Conservation (phyloP, 2,329 filamentous ascomycete species). For the Nemania diffusa region DNA sequence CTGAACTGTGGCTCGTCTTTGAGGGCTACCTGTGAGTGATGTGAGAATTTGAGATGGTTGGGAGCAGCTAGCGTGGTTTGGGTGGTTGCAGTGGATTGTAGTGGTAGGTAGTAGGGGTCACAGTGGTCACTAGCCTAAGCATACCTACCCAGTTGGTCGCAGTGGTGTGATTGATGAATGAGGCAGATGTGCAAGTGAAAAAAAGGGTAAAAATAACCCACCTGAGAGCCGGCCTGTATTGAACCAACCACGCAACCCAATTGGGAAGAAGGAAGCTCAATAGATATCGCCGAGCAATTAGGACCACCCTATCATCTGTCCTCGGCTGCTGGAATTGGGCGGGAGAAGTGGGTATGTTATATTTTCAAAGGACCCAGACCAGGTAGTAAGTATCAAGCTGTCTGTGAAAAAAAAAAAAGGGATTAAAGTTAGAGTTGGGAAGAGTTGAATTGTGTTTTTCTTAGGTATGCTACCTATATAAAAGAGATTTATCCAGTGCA, state of each 20-base stretch:
- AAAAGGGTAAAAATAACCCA: neutral
- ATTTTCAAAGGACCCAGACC: neutral
- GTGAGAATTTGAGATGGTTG: constrained; percentile 15
- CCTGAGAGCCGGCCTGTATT: constrained; percentile 3
- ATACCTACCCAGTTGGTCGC: too few relatives aligned
- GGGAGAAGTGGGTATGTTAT: neutral
- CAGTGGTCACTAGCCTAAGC: neutral
- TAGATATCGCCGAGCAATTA: constrained; percentile 6
- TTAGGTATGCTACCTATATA: neutral
- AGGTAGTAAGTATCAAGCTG: neutral
- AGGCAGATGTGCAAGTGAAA: constrained; percentile 15
- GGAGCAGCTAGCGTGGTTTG: constrained; percentile 8
- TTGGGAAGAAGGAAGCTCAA: constrained; percentile 19
- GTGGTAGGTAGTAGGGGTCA: neutral
- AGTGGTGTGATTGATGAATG: constrained; percentile 19
- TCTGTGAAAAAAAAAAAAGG: neutral
- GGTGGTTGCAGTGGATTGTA: neutral
- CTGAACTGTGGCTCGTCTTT: neutral
- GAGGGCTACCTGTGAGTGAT: neutral
- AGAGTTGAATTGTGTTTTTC: neutral
- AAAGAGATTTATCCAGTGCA: neutral
- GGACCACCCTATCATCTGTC: constrained; percentile 8
- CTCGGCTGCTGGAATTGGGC: neutral
- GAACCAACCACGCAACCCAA: constrained; percentile 18
- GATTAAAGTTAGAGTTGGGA: neutral